Base-by-base conservation (phyloP, 805 yeast species). In the Metschnikowia shivogae region DNA sequence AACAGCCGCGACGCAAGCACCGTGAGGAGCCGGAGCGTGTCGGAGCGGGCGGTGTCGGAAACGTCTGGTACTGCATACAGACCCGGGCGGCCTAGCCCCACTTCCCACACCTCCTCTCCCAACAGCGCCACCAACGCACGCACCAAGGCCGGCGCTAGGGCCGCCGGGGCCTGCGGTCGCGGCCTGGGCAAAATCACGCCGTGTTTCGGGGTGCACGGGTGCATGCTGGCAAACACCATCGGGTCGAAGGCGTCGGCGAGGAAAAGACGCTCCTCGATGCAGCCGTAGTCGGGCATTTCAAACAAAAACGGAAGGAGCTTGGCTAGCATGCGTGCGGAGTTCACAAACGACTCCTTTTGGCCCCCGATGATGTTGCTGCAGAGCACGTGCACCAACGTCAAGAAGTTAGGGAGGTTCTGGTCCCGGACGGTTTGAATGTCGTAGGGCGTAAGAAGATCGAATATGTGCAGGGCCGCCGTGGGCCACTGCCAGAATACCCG, bases 271-370 rank as follows among this genome's bases (percentile, higher is more conserved):
- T 43, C 42, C 49, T 68, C 71, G 9, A 67, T 50, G 2, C 55
- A 53, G 6, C 38, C 34, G 47, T 59, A 62, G 22, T 55, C 54
- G 6, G 58, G 68, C 9, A 67, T 58, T 62, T 89, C 96, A 56
- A 76, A 86, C 6, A 84, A 58, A 38, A 79, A 74, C 0, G 97
- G 97, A 17, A 86, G 50, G 3, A 86, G 43, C 48, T 80, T 76
- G 3, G 87, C 78, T 34, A 90, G 62, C 4, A 85, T 61, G 31
- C 96, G 73, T 54, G 88, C 81, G 47, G 80, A 83, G 38, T 85
- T 63, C 9, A 82, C 56, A 49, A 78, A 65, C 44, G 41, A 64
- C 53, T 34, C 19, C 13, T 17, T 26, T 33, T 39, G 36, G 19
- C 37, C 34, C 6, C 36, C 4, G 11, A 36, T 30, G 28, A 67